phyloP scores from a whole-genome alignment of 164 flowering plant species.

The Macadamia tetraphylla region DNA sequence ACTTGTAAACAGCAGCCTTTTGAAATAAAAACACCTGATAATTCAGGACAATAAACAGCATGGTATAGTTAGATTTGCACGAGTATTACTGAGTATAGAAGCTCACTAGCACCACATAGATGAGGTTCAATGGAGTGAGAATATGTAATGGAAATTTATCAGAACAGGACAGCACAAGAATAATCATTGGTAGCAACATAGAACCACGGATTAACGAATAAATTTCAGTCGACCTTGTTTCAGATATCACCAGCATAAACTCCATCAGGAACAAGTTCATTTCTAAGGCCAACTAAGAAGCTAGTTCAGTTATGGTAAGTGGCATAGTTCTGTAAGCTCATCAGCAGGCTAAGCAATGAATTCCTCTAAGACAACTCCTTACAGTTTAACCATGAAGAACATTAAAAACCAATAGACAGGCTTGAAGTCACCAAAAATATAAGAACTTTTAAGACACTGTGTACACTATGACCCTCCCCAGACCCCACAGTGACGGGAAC shows the following conservation, averaged over 20 bases:
- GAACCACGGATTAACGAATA: background rate
- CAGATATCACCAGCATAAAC: background rate
- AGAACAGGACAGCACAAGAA: background rate
- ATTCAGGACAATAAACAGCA: too few species aligned
- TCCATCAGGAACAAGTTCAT: background rate
- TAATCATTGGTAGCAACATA: background rate
- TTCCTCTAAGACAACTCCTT: background rate
- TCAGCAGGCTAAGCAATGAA: background rate
- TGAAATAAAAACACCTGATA: slow-evolving; percentile 84
- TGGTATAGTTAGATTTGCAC: background rate
- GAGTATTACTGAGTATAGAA: background rate
- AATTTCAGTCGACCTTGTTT: background rate
- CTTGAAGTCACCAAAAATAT: background rate
- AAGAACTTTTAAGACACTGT: background rate
- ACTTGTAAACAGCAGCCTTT: slow-evolving; percentile 80
- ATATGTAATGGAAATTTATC: too few species aligned
- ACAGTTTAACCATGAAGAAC: background rate
- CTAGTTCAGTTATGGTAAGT: background rate
- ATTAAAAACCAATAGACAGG: background rate
- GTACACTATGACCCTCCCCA: too few species aligned
- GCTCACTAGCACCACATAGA: background rate
- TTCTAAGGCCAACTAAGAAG: background rate
- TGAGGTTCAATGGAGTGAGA: background rate
- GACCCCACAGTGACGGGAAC: too few species aligned
- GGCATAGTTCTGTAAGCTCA: background rate